Conservation (phyloP, 1,139 yeast genomes). For the Kodamaea plutei region DNA sequence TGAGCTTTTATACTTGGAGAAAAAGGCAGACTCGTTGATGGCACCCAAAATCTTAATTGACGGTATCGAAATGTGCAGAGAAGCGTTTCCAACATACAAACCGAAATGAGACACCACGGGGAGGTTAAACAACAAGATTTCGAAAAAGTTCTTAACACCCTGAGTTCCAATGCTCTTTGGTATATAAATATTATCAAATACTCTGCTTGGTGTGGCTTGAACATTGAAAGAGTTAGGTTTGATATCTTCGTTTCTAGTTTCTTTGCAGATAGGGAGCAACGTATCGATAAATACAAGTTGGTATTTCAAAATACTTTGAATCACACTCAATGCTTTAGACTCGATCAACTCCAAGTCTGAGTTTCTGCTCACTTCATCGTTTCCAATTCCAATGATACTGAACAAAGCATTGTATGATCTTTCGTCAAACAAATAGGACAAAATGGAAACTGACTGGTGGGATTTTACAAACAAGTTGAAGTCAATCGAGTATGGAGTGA, state of each 20-base stretch:
- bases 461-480: conserved; percentile 41
- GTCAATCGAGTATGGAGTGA: conserved; percentile 35
- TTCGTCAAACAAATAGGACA: conserved; percentile 60
- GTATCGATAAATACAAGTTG: conserved; percentile 42
- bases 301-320: conserved; percentile 47
- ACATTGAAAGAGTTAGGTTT: conserved; percentile 22
- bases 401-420: conserved; percentile 55
- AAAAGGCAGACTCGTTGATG: conserved; percentile 49
- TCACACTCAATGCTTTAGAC: conserved; percentile 32
- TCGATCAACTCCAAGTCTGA: conserved; percentile 18
- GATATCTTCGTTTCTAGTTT: conserved; percentile 12
- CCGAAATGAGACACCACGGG: conserved; percentile 68
- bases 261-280: conserved; percentile 28
- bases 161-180: conserved; percentile 56
- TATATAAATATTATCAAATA: conserved; percentile 47
- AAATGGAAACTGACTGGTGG: conserved; percentile 66
- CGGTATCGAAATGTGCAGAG: conserved; percentile 36
- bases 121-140: conserved; percentile 65
- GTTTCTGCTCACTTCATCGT: conserved; percentile 48
- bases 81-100: conserved; percentile 56
- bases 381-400: conserved; percentile 47
- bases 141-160: conserved; percentile 63
- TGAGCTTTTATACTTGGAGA: conserved; percentile 29
- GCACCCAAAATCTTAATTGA: conserved; percentile 53
- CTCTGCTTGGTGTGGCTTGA: conserved; percentile 34